Evolutionary conservation across 176 grass and related monocot genomes (phyloP), one percentile per base, ranked within the genome.

Genomic region (Oryza glaberrima): DNA sequence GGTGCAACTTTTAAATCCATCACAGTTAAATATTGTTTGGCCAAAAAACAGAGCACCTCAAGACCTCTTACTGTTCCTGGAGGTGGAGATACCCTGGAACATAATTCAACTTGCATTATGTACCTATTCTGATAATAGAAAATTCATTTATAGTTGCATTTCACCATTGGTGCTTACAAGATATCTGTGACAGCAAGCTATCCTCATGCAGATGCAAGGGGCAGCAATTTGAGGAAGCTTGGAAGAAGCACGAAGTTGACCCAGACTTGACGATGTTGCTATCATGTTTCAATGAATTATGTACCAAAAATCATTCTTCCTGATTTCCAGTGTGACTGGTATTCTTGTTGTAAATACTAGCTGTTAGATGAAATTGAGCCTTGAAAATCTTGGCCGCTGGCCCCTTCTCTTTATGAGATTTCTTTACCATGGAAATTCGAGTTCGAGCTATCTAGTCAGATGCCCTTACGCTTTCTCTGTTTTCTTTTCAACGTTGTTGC

Each of bases 211-310:
- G 93, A 67, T 98, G 93, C 84, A 91, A 95, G 70, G 93, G 88
- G 9, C 67, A 77, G n/a, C 90, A 94, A 36, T 96, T 98, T 84
- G 77, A 96, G 82, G 86, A 82, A 74, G 80, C 85, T 40, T 99
- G 96, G 96, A 89, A 90, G 72, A 96, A 94, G 75, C 96, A 96
- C 78, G 91, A 90, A 84, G 69, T 67, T 85, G 96, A 99, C 40
- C 87, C 85, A 25, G 95, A 95, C 81, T 54, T 95, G 46, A 65
- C 81, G 35, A 85, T 93, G 82, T 70, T 98, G 82, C 26, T 88
- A 20, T 86, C 89, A 38, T 77, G 82, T 79, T 95, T 95, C 46
- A 87, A 74, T 65, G 35, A 90, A 61, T 69, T 82, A 54, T 72
- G 67, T 73, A 81, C 75, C 38, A 15, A 76, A n/a, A 69, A 32